Evolutionary conservation across 202 grass and related monocot genomes (phyloP), one percentile per base, ranked within the genome.

Genomic region (Saccharum hybrid): DNA sequence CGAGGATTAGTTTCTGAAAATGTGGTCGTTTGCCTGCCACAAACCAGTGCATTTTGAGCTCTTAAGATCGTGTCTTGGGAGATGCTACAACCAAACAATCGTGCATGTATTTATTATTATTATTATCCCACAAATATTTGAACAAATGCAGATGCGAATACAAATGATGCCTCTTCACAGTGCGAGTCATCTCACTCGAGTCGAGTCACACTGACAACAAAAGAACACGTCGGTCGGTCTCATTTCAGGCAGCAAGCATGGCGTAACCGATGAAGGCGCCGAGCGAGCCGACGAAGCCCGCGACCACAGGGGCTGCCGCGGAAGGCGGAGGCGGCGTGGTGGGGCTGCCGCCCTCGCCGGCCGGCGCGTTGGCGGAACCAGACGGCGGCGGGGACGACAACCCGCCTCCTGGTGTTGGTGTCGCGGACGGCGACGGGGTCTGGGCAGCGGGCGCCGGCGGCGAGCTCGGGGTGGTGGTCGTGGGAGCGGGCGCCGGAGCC

Each of bases 221-320:
- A 84, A 80, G 74, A 62, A 52, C 15, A 21, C 23, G 7, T 6
- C 28, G 18, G 77, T 28, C 21, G 14, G 28, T 5, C 3, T 51
- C 42, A 1, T 21, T 56, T 89, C 57, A 91, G 26, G 83, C n/a
- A 4, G 71, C 48, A 8, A 96, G 63, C 62, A 91, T 49, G 63
- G 80, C 33, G 16, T 68, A 88, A 2, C 86, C 90, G 31, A 93
- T 0, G 16, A 52, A 83, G 10, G 86, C 83, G 33, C 71, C 86
- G 1, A 85, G 69, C 38, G 83, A 84, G 63, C 64, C 33, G 37
- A 84, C 34, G 28, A 92, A 14, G 61, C 86, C 79, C 7, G 62
- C 30, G 56, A 64, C 68, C 7, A 26, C 63, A 2, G 48, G 16
- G 38, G 78, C 59, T 7, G 89, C 88, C 3, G 30, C 28, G 7